phyloP scores from a whole-genome alignment of 208 protist genomes.

The Wallacemonas sp. region DNA sequence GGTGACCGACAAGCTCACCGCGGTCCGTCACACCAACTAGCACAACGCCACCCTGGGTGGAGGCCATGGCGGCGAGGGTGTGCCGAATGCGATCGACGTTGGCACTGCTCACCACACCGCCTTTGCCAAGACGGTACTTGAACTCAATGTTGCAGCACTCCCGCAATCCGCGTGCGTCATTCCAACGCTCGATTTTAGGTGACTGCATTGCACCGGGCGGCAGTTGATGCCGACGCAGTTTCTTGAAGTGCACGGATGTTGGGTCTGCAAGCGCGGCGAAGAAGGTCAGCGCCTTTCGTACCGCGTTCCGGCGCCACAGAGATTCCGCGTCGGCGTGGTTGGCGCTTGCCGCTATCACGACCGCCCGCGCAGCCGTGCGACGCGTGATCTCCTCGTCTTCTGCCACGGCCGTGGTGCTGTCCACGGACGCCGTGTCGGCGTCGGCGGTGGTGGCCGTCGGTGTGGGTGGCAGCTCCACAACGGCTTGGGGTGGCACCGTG shows the following conservation, averaged over 20 bases:
- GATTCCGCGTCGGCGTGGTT: background rate
- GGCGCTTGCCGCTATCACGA: too few species aligned
- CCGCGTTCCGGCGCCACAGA: background rate
- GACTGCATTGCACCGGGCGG: slow-evolving; percentile 8
- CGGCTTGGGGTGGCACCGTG: background rate
- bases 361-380: too few species aligned
- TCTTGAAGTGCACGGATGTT: slow-evolving; percentile 56
- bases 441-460: background rate
- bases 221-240: slow-evolving; percentile 33
- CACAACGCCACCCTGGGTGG: slow-evolving; percentile 66
- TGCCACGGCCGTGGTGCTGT: slow-evolving; percentile 1
- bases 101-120: background rate
- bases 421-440: slow-evolving; percentile 10
- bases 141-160: slow-evolving; percentile 80
- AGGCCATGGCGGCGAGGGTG: slow-evolving; percentile 82
- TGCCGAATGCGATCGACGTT: slow-evolving; percentile 74
- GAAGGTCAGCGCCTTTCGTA: slow-evolving; percentile 21
- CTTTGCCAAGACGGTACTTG: slow-evolving; percentile 37
- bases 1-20: slow-evolving; percentile 59
- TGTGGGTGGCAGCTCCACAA: background rate
- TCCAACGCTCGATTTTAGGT: slow-evolving; percentile 1
- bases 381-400: too few species aligned
- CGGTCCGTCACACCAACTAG: slow-evolving; percentile 76
- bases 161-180: slow-evolving; percentile 15
- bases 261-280: slow-evolving; percentile 59